Evolutionary conservation across 2,329 filamentous ascomycete species (phyloP), one percentile per base, ranked within the genome.

Genomic region (Verruconis gallopava): DNA sequence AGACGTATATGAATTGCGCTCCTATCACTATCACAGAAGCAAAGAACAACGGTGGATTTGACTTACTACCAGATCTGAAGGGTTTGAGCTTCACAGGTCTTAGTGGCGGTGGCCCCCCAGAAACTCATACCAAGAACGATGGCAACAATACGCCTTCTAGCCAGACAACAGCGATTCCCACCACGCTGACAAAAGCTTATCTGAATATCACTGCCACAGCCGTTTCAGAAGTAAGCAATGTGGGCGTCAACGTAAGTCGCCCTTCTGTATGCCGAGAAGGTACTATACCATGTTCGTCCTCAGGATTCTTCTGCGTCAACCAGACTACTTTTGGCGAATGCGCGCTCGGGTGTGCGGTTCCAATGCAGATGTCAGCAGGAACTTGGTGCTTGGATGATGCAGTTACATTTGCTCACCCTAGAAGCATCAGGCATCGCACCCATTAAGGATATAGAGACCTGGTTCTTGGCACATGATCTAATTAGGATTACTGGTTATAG

Each of bases 1-100:
- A 40, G 38, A 40, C 38, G 22, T 40, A 40, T 32, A 40, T 40
- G 38, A 40, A 40, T 32, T 40, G 38, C 38, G 38, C 38, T 35
- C 38, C 38, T 12, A 40, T 40, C 19, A 40, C 38, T 40, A 40
- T 40, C 19, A 35, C 38, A n/a, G 21, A 33, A 6, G 38, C 21
- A 35, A 40, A 40, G 22, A 33, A 33, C 21, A 40, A 33, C 9
- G 38, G 38, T 18, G 21, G 17, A n/a, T 40, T 40, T 40, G 21
- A 33, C 38, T 32, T 33, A 35, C 38, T 40, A 35, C 38, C 38
- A n/a, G 22, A 33, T 33, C 22, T 40, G 18, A 40, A 33, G 20
- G 38, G 38, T 40, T 33, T 40, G n/a, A 40, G 38, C 22, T 40
- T 40, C 19, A 36, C 20, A 11, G 38, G 38, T 19, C 38, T 40